Conservation (phyloP, 225 moss, liverwort and hornwort species). For the Pleurozium schreberi region DNA sequence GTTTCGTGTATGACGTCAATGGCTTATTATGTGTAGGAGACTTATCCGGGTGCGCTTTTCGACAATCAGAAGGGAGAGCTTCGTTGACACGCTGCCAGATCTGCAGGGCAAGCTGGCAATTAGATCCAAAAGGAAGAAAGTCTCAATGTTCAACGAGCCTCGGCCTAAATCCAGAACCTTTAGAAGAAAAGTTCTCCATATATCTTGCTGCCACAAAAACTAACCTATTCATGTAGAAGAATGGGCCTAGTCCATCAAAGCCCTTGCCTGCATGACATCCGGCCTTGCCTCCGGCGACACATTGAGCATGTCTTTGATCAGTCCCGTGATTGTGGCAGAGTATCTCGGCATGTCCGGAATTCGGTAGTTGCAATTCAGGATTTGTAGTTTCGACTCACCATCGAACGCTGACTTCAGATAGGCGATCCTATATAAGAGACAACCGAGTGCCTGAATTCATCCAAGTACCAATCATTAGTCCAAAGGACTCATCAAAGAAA, state of each 20-base stretch:
- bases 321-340: constrained; percentile 54
- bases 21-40: constrained; percentile 29
- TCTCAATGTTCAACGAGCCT: background rate
- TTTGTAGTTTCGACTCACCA: constrained; percentile 96
- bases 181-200: constrained; percentile 9
- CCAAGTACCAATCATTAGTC: background rate
- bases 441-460: constrained; percentile 78
- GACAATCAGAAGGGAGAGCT: constrained; percentile 61
- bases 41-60: constrained; percentile 74
- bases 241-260: constrained; percentile 96
- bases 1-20: constrained; percentile 29
- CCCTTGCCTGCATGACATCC: constrained; percentile 99
- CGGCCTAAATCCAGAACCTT: constrained; percentile 12
- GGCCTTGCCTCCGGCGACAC: constrained; percentile 92
- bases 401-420: constrained; percentile 90
- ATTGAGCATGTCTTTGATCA: constrained; percentile 90
- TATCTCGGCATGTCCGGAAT: constrained; percentile 88
- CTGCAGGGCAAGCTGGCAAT: constrained; percentile 26
- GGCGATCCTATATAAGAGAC: constrained; percentile 80
- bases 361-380: constrained; percentile 90
- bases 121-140: background rate
- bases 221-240: constrained; percentile 99
- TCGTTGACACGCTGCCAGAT: constrained; percentile 92
- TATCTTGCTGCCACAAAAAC: constrained; percentile 86
- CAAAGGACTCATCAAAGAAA: background rate